These are phyloP conservation scores for Botrytis tulipae DNA, from an alignment of 2,329 filamentous ascomycete species.

Conservation along the genomic window DNA sequence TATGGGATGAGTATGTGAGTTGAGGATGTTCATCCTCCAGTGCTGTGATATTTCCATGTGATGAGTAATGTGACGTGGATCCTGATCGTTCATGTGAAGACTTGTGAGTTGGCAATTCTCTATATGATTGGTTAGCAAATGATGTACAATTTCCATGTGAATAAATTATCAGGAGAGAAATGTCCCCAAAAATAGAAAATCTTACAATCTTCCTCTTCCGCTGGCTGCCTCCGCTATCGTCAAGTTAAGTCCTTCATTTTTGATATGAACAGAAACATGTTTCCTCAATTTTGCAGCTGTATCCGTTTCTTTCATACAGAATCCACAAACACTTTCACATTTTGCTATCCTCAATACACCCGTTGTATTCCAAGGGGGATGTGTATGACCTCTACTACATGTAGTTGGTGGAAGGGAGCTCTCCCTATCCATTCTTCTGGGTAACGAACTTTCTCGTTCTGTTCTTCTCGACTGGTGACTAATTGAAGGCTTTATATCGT, in stretches of 20 bases:
- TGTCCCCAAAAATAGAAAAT: neutral
- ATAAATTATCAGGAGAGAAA: neutral
- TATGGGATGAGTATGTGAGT: constrained; percentile 6
- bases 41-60: neutral
- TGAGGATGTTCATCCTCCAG: constrained; percentile 4
- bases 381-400: constrained; percentile 35
- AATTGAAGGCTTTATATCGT: constrained; percentile 2
- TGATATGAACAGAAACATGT: constrained; percentile 38
- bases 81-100: constrained; percentile 15
- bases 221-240: constrained; percentile 35
- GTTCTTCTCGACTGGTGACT: constrained; percentile 6
- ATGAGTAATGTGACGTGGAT: constrained; percentile 1
- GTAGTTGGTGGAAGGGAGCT: constrained; percentile 29
- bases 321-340: constrained; percentile 36
- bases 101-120: neutral
- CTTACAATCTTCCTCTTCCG: constrained; percentile 34
- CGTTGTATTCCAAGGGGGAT: constrained; percentile 35
- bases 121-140: neutral
- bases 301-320: constrained; percentile 37
- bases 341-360: constrained; percentile 34
- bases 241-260: constrained; percentile 34
- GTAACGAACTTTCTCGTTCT: constrained; percentile 4
- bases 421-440: constrained; percentile 20
- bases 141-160: neutral
- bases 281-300: constrained; percentile 37